Evolutionary conservation across 2,329 filamentous ascomycete genomes (phyloP).

Genomic region (Fusarium newnesense): DNA sequence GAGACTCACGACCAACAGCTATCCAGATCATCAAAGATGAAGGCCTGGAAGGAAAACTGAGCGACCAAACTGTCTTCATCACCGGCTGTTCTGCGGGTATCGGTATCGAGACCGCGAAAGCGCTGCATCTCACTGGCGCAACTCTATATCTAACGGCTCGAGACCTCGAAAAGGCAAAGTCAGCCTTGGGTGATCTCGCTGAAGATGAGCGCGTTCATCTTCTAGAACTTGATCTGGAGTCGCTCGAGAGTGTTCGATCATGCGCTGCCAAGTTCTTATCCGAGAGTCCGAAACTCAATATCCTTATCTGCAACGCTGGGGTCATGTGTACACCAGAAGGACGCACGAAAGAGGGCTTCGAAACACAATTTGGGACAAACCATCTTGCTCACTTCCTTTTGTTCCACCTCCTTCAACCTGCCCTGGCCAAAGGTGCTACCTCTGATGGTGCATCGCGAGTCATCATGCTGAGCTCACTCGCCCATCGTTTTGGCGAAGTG

Average conservation of each 20-base stretch:
- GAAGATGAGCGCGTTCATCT: neutral
- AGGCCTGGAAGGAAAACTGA: neutral
- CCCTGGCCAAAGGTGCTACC: neutral
- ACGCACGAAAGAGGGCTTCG: neutral
- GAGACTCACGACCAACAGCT: neutral
- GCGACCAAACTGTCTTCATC: accelerated
- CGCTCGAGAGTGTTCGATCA: neutral
- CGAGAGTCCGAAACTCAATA: neutral
- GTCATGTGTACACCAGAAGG: conserved; percentile 4
- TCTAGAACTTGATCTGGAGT: neutral
- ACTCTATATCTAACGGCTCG: conserved; percentile 3
- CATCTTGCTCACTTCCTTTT: neutral
- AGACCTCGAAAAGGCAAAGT: neutral
- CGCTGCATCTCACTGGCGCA: neutral
- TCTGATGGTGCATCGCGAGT: neutral
- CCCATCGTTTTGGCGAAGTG: conserved; percentile 4
- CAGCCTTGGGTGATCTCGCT: neutral
- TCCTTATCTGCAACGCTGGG: conserved; percentile 7
- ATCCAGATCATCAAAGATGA: conserved; percentile 7
- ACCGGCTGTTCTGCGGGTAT: neutral
- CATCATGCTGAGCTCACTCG: neutral
- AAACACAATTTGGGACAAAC: conserved; percentile 9
- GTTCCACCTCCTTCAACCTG: neutral
- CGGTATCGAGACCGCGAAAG: neutral
- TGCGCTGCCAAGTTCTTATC: neutral